Percentiles rank a stretch among this genome's conserved stretches.
These are phyloP conservation scores for Fusarium burgessii DNA, from an alignment of 2,329 filamentous ascomycete species.

Conservation along the genomic window DNA sequence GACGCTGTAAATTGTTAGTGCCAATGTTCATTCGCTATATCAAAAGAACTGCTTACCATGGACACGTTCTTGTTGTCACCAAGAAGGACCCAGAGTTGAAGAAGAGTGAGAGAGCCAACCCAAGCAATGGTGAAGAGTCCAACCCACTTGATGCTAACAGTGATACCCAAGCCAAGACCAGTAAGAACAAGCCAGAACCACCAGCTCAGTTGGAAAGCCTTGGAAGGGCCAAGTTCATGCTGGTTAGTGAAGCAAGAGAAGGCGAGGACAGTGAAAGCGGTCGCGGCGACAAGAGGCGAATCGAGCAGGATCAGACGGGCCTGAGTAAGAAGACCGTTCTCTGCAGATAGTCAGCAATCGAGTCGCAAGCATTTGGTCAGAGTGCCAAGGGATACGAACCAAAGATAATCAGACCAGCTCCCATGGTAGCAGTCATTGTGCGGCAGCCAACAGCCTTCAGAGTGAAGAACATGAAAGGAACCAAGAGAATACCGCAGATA, in stretches of 20 bases:
- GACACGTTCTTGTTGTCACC: constrained; percentile 90
- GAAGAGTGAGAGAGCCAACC: constrained; percentile 89
- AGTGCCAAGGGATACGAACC: constrained; percentile 67
- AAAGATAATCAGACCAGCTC: constrained; percentile 89
- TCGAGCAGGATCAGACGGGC: constrained; percentile 96
- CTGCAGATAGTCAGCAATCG: constrained; percentile 60
- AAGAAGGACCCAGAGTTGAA: constrained; percentile 95
- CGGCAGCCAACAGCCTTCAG: constrained; percentile 91
- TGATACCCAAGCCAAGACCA: constrained; percentile 88
- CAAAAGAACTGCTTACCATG: constrained; percentile 61
- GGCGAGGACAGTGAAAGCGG: constrained; percentile 88
- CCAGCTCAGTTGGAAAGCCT: constrained; percentile 91
- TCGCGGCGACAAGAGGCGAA: constrained; percentile 92
- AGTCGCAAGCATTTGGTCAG: neutral
- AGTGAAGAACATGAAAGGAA: constrained; percentile 94
- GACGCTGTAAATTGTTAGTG: constrained; percentile 61
- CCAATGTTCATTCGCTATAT: no score
- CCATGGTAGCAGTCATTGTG: constrained; percentile 85
- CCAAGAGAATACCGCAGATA: constrained; percentile 86
- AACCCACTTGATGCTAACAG: constrained; percentile 98
- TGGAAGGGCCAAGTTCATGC: constrained; percentile 89
- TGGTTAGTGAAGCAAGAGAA: constrained; percentile 97
- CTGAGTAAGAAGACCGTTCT: constrained; percentile 95
- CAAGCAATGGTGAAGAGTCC: constrained; percentile 98
- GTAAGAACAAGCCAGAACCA: constrained; percentile 97